phyloP scores from a whole-genome alignment of 306 rosid genomes.

The Inga oerstediana region DNA sequence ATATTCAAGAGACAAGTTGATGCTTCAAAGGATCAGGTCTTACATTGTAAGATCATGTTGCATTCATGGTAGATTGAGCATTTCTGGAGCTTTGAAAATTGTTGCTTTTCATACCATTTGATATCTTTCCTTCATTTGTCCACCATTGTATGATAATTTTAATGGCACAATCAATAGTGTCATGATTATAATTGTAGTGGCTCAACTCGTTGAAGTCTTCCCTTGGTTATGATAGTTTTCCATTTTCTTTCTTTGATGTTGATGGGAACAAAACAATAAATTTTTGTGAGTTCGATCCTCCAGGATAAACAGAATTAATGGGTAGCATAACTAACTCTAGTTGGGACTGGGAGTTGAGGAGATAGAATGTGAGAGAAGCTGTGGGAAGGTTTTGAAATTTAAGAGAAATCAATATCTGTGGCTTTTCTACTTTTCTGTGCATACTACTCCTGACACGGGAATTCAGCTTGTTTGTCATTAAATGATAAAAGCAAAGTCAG shows the following conservation, averaged over 20 bases:
- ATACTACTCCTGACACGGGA: neutral
- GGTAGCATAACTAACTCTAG: neutral
- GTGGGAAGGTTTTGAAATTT: neutral
- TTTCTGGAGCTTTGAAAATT: conserved; percentile 21
- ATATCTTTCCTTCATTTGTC: neutral
- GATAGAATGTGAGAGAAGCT: neutral
- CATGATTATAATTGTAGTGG: neutral
- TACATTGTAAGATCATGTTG: conserved; percentile 86
- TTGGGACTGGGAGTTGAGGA: neutral
- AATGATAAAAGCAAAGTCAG: neutral
- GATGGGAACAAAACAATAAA: neutral
- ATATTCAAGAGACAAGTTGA: conserved; percentile 91
- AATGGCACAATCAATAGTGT: conserved; percentile 2
- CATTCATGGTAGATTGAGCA: conserved; percentile 42
- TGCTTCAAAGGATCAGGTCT: conserved; percentile 99
- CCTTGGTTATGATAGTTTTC: conserved; percentile 11
- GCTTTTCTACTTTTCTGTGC: neutral
- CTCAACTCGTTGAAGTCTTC: neutral
- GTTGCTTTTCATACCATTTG: conserved; percentile 5
- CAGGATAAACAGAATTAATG: neutral
- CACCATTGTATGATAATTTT: conserved; percentile 4
- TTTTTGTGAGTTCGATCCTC: neutral
- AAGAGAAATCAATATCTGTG: neutral
- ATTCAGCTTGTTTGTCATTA: neutral
- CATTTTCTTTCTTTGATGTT: conserved; percentile 8